A percentile compares a stretch with the other conserved stretches of the same genome.
phyloP scores from a whole-genome alignment of 2,329 filamentous ascomycete genomes.

The Proliferodiscus dingleyae region DNA sequence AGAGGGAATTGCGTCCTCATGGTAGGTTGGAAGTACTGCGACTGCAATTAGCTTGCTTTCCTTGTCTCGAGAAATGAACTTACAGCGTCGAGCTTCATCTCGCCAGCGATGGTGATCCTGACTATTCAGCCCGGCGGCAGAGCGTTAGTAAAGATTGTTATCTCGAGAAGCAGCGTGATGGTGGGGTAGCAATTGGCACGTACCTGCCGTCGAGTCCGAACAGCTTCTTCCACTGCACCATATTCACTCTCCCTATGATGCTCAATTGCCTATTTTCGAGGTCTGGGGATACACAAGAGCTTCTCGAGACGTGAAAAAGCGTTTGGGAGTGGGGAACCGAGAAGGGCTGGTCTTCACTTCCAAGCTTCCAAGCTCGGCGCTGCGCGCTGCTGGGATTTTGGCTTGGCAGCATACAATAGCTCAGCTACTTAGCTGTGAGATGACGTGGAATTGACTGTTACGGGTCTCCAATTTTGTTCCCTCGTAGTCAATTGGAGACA shows the following conservation, averaged over 20 bases:
- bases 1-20: conserved; percentile 54
- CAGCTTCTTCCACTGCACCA: conserved; percentile 30
- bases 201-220: conserved; percentile 29
- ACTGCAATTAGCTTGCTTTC: background rate
- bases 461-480: no score
- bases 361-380: background rate
- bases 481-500: background rate
- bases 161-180: no score
- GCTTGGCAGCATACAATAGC: background rate
- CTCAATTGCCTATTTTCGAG: background rate
- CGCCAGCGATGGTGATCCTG: conserved; percentile 23
- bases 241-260: conserved; percentile 6
- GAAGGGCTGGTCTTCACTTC: no score
- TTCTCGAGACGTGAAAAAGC: no score
- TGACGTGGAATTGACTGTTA: background rate
- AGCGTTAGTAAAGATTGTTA: background rate
- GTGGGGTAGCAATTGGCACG: conserved; percentile 16
- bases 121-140: conserved; percentile 9
- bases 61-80: background rate
- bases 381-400: background rate
- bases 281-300: background rate
- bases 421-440: no score
- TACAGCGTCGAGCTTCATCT: conserved; percentile 28
- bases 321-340: no score
- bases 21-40: conserved; percentile 61